phyloP scores from a whole-genome alignment of 352 stramenopile genomes.

The Pythium guiyangense region DNA sequence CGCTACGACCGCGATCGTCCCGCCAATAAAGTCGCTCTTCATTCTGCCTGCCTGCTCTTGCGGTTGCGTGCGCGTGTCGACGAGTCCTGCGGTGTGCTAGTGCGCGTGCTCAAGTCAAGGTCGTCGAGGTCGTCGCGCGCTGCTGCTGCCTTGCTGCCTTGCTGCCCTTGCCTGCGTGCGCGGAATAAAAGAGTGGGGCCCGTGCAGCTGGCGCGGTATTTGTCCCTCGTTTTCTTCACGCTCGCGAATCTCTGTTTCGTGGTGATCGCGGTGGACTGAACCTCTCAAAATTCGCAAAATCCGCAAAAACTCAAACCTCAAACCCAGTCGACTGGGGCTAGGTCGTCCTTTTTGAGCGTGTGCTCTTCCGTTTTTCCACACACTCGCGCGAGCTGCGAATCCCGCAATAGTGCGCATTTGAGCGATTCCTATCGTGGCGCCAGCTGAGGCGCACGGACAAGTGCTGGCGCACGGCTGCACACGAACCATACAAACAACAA shows the following conservation, averaged over 20 bases:
- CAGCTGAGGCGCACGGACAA: too few relatives aligned
- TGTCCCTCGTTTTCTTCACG: neutral
- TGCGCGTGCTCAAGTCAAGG: too few relatives aligned
- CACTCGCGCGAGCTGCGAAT: neutral
- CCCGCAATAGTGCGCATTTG: neutral
- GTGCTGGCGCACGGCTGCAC: too few relatives aligned
- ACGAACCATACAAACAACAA: too few relatives aligned
- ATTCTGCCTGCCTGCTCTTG: conserved; percentile 16
- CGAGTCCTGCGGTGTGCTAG: neutral
- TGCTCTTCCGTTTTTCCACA: neutral
- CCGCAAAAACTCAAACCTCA: too few relatives aligned
- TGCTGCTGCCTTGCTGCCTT: neutral
- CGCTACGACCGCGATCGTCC: conserved; percentile 67
- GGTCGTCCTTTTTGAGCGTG: neutral
- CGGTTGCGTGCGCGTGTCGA: neutral
- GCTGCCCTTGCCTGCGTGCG: neutral
- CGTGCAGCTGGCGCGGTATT: neutral
- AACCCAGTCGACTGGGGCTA: too few relatives aligned
- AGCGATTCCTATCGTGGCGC: neutral
- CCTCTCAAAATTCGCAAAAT: neutral
- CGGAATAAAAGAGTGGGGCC: neutral
- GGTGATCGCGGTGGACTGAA: conserved; percentile 5
- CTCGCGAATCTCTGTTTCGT: neutral
- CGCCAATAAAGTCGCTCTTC: conserved; percentile 77
- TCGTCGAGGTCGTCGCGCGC: too few relatives aligned